phyloP scores from a whole-genome alignment of 139 green algal species.

The Prasinococcaceae sp. region DNA sequence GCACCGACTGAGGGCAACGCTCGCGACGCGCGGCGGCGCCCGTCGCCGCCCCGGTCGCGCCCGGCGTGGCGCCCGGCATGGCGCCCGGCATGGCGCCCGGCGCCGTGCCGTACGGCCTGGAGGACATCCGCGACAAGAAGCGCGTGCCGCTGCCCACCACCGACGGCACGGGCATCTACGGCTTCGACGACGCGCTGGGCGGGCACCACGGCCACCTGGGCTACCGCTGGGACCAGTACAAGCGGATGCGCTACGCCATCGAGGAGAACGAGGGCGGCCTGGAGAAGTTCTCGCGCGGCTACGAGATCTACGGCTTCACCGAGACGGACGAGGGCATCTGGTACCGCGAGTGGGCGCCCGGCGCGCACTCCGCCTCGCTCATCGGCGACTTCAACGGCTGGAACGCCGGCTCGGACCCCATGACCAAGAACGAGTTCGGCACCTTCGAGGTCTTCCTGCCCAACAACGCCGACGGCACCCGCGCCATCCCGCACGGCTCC shows the following conservation, averaged over 20 bases:
- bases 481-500: conserved; percentile 31
- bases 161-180: too few species aligned
- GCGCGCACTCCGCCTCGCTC: conserved; percentile 21
- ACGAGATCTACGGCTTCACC: conserved; percentile 34
- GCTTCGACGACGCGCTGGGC: too few species aligned
- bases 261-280: conserved; percentile 36
- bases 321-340: conserved; percentile 22
- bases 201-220: too few species aligned
- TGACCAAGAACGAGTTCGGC: conserved; percentile 38
- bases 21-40: too few species aligned
- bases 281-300: conserved; percentile 30
- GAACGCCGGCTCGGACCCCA: conserved; percentile 19
- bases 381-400: conserved; percentile 41
- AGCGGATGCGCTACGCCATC: conserved; percentile 21
- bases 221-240: conserved; percentile 26
- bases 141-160: too few species aligned
- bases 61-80: too few species aligned
- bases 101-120: too few species aligned
- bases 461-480: conserved; percentile 30
- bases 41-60: too few species aligned
- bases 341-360: conserved; percentile 36
- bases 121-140: too few species aligned
- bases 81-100: too few species aligned
- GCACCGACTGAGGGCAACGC: too few species aligned
- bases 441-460: conserved; percentile 32